These are phyloP conservation scores for Colletotrichum tropicicola DNA, from an alignment of 2,329 filamentous ascomycete genomes.

Conservation along the genomic window DNA sequence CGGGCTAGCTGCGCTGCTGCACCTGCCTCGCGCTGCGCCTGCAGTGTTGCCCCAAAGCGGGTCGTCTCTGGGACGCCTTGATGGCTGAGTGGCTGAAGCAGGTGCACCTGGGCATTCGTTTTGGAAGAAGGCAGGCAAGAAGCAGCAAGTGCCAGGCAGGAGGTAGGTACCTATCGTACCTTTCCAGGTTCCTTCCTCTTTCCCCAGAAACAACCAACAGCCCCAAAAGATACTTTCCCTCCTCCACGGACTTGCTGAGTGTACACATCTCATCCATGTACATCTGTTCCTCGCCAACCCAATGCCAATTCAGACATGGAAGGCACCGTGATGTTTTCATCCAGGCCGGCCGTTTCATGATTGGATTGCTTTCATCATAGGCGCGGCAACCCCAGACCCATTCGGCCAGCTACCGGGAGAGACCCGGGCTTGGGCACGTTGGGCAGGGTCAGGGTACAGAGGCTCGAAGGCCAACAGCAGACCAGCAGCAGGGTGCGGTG, in stretches of 20 bases:
- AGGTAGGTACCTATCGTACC: background rate
- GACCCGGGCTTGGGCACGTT: slow-evolving; percentile 11
- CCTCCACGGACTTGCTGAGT: background rate
- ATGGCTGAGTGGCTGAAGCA: slow-evolving; percentile 3
- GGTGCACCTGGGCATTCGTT: background rate
- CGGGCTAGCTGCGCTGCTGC: background rate
- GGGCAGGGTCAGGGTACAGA: slow-evolving; percentile 2
- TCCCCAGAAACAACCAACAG: too few species aligned
- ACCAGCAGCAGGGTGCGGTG: too few species aligned
- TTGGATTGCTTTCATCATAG: slow-evolving; percentile 8
- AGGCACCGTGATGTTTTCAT: slow-evolving; percentile 13
- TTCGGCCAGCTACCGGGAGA: slow-evolving; percentile 9
- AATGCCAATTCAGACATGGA: too few species aligned
- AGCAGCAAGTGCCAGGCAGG: too few species aligned
- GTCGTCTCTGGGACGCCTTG: background rate
- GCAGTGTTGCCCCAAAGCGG: slow-evolving; percentile 5
- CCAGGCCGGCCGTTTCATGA: slow-evolving; percentile 11
- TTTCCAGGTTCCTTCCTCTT: background rate
- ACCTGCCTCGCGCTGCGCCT: background rate
- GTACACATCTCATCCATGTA: too few species aligned
- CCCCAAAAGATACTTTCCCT: background rate
- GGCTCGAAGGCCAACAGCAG: too few species aligned
- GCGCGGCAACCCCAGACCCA: slow-evolving; percentile 13
- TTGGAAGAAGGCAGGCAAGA: background rate
- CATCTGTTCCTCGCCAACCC: too few species aligned